These are phyloP conservation scores for Tremella fuciformis DNA, from an alignment of 768 basidiomycete genomes.

Conservation along the genomic window DNA sequence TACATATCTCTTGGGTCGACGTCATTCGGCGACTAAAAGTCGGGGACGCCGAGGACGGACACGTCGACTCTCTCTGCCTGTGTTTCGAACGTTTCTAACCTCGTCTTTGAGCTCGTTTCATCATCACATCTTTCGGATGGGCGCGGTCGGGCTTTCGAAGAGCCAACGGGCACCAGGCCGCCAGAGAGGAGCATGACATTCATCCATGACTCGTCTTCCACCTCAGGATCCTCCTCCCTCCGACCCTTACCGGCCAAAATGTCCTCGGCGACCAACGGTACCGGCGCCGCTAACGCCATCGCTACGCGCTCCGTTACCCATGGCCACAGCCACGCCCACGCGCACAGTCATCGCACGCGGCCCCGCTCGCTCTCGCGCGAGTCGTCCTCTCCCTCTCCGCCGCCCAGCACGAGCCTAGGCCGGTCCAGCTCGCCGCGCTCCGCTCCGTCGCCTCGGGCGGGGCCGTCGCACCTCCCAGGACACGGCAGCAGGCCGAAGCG, in stretches of 20 bases:
- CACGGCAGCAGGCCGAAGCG: background rate
- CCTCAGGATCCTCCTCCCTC: conserved; percentile 10
- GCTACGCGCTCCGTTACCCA: conserved; percentile 12
- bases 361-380: conserved; percentile 35
- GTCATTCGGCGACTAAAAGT: too few relatives aligned
- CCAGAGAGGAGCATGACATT: too few relatives aligned
- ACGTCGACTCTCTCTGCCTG: too few relatives aligned
- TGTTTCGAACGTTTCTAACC: too few relatives aligned
- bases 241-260: background rate
- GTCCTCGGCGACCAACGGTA: too few relatives aligned
- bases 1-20: too few relatives aligned
- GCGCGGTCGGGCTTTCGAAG: too few relatives aligned
- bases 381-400: conserved; percentile 47
- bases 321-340: conserved; percentile 23
- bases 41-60: too few relatives aligned
- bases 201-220: background rate
- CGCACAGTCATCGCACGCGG: conserved; percentile 7
- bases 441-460: background rate
- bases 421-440: background rate
- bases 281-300: conserved; percentile 8
- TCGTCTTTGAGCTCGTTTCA: too few relatives aligned
- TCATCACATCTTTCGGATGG: too few relatives aligned
- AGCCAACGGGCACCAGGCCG: too few relatives aligned
- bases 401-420: conserved; percentile 15
- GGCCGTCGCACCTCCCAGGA: background rate